Percentiles rank a stretch among this genome's conserved stretches.
These are phyloP conservation scores for Penicillium silybi DNA, from an alignment of 495 filamentous ascomycete genomes.

Conservation along the genomic window DNA sequence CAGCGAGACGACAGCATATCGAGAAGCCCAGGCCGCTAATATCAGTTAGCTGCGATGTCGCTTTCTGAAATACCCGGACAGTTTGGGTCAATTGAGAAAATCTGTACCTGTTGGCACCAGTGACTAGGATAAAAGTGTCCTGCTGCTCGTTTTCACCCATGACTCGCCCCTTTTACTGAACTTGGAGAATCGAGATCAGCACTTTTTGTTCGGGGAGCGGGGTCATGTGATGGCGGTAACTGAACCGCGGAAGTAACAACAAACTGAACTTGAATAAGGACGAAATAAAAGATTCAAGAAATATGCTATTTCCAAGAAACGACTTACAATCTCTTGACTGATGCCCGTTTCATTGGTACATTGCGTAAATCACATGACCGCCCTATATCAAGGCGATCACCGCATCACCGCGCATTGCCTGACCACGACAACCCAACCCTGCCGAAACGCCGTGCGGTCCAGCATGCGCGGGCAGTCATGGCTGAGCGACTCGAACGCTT, in stretches of 20 bases:
- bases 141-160: constrained; percentile 18
- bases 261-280: not conserved
- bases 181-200: not conserved
- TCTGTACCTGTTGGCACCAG: constrained; percentile 49
- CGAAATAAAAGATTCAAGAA: too few relatives aligned
- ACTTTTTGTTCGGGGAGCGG: constrained; percentile 5
- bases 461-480: constrained; percentile 32
- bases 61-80: not conserved
- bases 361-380: not conserved
- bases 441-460: constrained; percentile 13
- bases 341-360: not conserved
- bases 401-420: not conserved
- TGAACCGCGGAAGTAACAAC: not conserved
- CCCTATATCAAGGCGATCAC: not conserved
- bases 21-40: constrained; percentile 83
- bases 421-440: not conserved
- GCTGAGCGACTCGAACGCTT: constrained; percentile 64
- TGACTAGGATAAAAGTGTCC: constrained; percentile 41
- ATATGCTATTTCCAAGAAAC: too few relatives aligned
- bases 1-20: constrained; percentile 80
- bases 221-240: constrained; percentile 9
- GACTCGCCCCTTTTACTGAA: not conserved
- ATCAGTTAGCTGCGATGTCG: not conserved
- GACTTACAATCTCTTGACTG: not conserved
- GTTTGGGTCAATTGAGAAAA: not conserved